A percentile compares a stretch with the other conserved stretches of the same genome.
phyloP scores from a whole-genome alignment of 495 filamentous ascomycete species.

The Penicillium antarcticum region DNA sequence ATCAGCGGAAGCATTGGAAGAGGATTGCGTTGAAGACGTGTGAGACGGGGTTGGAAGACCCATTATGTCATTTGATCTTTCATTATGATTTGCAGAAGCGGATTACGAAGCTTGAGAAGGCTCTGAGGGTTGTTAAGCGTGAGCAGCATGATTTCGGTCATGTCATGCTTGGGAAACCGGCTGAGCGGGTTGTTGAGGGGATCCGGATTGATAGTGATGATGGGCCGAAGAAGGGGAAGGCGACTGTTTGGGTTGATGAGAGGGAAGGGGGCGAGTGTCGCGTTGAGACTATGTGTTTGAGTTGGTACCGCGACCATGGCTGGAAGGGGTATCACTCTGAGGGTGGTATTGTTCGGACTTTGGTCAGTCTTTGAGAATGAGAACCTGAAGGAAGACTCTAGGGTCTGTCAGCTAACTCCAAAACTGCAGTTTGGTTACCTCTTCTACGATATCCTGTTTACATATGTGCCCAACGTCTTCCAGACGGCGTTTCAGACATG shows the following conservation, averaged over 20 bases:
- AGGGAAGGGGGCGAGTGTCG: conserved; percentile 66
- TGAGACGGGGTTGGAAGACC: conserved; percentile 81
- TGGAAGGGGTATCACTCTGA: conserved; percentile 96
- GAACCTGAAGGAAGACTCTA: neutral
- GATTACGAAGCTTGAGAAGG: conserved; percentile 81
- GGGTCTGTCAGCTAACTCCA: neutral
- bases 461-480: conserved; percentile 94
- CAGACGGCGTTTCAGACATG: conserved; percentile 93
- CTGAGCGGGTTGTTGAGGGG: conserved; percentile 71
- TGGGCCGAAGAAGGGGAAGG: conserved; percentile 45
- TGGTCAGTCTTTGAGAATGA: conserved; percentile 38
- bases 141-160: conserved; percentile 93
- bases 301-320: conserved; percentile 73
- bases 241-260: conserved; percentile 87
- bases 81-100: conserved; percentile 95
- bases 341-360: conserved; percentile 81
- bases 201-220: conserved; percentile 65
- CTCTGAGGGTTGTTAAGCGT: conserved; percentile 76
- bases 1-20: conserved; percentile 81
- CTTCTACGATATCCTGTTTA: conserved; percentile 90
- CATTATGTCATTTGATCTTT: conserved; percentile 82
- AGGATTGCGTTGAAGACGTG: conserved; percentile 77
- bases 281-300: conserved; percentile 92
- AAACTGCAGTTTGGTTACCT: conserved; percentile 67
- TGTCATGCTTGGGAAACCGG: conserved; percentile 68